These are phyloP conservation scores for Aspergillus sp. DNA, from an alignment of 2,329 filamentous ascomycete genomes.

Conservation along the genomic window DNA sequence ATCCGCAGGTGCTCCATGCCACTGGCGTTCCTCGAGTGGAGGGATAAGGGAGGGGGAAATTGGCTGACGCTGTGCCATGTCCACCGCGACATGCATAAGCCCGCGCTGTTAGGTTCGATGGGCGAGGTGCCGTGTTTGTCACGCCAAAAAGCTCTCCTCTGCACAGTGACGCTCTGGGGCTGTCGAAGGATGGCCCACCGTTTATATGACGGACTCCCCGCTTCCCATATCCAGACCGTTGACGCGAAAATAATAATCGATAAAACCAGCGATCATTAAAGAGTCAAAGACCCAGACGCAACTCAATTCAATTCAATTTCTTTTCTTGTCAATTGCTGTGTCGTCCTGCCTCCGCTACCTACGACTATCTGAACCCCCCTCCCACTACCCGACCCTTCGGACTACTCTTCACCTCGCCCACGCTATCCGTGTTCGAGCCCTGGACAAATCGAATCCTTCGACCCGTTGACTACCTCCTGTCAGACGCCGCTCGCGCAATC, in stretches of 20 bases:
- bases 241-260: not conserved
- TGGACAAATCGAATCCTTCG: no score
- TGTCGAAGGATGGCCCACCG: slow-evolving; percentile 29
- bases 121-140: slow-evolving; percentile 37
- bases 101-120: slow-evolving; percentile 33
- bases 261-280: not conserved
- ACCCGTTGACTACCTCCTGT: slow-evolving; percentile 1
- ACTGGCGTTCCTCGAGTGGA: slow-evolving; percentile 30
- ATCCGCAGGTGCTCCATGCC: slow-evolving; percentile 38
- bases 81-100: slow-evolving; percentile 38
- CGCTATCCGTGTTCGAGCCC: no score
- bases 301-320: slow-evolving; percentile 5
- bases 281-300: not conserved
- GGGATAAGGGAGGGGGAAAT: slow-evolving; percentile 28
- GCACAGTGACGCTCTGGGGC: slow-evolving; percentile 13
- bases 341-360: no score
- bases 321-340: no score
- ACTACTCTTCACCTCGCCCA: no score
- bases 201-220: slow-evolving; percentile 39
- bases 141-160: slow-evolving; percentile 19
- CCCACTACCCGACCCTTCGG: no score
- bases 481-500: slow-evolving; percentile 5
- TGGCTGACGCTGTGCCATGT: slow-evolving; percentile 33
- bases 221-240: slow-evolving; percentile 27
- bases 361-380: no score